Base-by-base conservation (phyloP, 2,329 filamentous ascomycete genomes). In the Dothiorella sarmentorum region DNA sequence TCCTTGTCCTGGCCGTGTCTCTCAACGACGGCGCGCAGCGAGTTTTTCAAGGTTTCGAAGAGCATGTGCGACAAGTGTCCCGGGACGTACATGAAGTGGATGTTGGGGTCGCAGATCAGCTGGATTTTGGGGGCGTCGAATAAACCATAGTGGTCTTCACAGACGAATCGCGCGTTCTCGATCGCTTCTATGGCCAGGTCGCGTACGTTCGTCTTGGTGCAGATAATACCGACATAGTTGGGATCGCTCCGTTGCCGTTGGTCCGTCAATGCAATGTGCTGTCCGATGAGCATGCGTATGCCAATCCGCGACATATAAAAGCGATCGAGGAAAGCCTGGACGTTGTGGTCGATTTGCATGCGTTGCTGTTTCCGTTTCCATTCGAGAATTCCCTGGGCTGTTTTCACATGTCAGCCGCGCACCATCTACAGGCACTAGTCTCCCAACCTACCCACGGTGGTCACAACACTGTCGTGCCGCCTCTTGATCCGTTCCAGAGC, bases 251-350 rank as follows among this genome's bases (percentile, higher is more conserved):
- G 86, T 67, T 94, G 88, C 68, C 87, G 89, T 76, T 97, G 92
- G 73, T 97, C 93, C 5, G 92, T 96, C 60, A 99, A 81, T 61
- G 94, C 94, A 69, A 99, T 96, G 79, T 99, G 94, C 74, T 99
- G 94, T 56, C 94, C 94, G 68, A 99, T 97, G 52, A 99, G 86
- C 94, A 99, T 99, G 67, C 94, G 90, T 66, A 99, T 99, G 64
- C 94, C 94, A 69, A 99, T 99, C 63, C 94, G 90, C 43, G 92
- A 97, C 94, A 99, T 99, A 81, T 99, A 99, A 77, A 99, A 99
- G 61, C 94, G 90, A 77, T 99, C 94, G 64, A 99, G 85, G 80
- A 99, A 99, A 58, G 91, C 88, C 74, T 99, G 94, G 61, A 99
- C 97, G 67, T 92, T 95, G 72, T 92, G 88, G 76, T 97, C 94